Evolutionary conservation across 2,329 filamentous ascomycete species (phyloP).

Genomic region (Hymenoscyphus salicellus): DNA sequence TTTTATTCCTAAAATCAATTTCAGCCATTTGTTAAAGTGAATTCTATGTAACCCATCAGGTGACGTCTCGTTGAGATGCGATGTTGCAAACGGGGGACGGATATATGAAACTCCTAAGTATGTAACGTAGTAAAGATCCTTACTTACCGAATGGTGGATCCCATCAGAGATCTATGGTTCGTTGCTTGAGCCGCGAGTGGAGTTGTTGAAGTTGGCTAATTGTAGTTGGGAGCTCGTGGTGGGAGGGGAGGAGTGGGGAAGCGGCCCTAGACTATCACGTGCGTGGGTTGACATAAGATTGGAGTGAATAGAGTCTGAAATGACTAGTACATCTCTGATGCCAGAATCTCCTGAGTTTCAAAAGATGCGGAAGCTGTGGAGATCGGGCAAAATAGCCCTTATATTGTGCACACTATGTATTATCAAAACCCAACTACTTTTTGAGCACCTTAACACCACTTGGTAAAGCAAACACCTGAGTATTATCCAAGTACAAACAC

Average conservation of each 20-base stretch:
- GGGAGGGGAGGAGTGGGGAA: neutral
- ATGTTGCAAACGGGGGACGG: neutral
- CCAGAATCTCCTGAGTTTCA: too few relatives aligned
- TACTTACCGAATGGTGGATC: neutral
- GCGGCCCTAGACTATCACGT: neutral
- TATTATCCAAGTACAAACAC: slow-evolving; percentile 42
- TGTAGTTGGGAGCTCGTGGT: neutral
- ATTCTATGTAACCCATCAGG: neutral
- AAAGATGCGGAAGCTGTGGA: neutral
- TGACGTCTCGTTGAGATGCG: neutral
- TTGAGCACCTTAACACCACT: slow-evolving; percentile 39
- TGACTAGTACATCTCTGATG: neutral
- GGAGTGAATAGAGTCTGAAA: neutral
- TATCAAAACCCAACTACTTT: neutral
- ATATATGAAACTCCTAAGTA: neutral
- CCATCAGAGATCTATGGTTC: neutral
- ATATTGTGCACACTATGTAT: too few relatives aligned
- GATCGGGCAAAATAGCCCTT: too few relatives aligned
- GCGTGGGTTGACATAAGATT: neutral
- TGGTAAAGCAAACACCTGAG: slow-evolving; percentile 47
- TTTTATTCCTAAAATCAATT: neutral
- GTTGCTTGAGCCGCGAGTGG: neutral
- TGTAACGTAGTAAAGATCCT: neutral
- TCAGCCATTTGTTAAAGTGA: neutral
- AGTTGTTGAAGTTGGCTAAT: neutral